These are phyloP conservation scores for Populus hybrid DNA, from an alignment of 441 rosid species.

Conservation along the genomic window DNA sequence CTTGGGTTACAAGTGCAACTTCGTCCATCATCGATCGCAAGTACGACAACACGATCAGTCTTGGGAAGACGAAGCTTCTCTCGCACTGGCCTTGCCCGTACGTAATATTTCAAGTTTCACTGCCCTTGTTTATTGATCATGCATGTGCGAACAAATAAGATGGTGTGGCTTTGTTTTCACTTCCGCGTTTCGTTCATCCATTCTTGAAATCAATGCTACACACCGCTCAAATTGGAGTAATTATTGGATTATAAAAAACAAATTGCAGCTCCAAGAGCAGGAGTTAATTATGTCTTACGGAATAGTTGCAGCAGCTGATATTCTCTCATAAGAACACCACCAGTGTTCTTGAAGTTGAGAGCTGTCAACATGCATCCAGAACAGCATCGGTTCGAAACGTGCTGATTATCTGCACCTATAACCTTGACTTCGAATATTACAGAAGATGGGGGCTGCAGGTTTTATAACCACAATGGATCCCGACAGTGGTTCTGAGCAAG, in stretches of 20 bases:
- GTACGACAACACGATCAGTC: slow-evolving; percentile 56
- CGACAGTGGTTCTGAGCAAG: slow-evolving; percentile 32
- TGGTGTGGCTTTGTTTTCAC: background rate
- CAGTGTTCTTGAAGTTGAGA: slow-evolving; percentile 30
- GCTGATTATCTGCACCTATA: slow-evolving; percentile 47
- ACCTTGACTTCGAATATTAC: slow-evolving; percentile 36
- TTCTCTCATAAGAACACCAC: slow-evolving; percentile 25
- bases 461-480: slow-evolving; percentile 49
- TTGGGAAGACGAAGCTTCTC: slow-evolving; percentile 71
- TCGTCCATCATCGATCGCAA: slow-evolving; percentile 77
- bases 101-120: slow-evolving; percentile 13
- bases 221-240: background rate
- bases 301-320: slow-evolving; percentile 49
- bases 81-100: slow-evolving; percentile 88
- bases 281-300: slow-evolving; percentile 21
- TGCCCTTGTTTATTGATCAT: too few species aligned
- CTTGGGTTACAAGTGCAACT: slow-evolving; percentile 87
- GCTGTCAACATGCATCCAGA: slow-evolving; percentile 38
- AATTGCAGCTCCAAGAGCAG: slow-evolving; percentile 44
- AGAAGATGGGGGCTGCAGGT: slow-evolving; percentile 45
- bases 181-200: background rate
- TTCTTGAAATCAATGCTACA: slow-evolving; percentile 2
- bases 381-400: slow-evolving; percentile 27
- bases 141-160: too few species aligned
- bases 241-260: background rate